phyloP scores from a whole-genome alignment of 768 basidiomycete genomes.

The Suillus weaverae region DNA sequence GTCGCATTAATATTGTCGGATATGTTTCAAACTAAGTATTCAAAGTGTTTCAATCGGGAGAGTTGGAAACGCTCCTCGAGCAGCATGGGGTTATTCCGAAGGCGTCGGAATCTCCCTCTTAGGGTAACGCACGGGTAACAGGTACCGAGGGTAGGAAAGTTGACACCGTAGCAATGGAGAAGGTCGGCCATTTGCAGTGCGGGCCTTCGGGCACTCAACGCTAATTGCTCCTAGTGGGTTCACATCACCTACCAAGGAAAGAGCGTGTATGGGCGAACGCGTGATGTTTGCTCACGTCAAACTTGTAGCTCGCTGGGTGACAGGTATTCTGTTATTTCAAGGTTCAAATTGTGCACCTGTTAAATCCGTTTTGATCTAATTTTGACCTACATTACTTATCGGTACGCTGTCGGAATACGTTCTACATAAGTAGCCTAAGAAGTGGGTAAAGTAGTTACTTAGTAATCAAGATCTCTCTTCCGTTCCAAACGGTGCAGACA shows the following conservation, averaged over 20 bases:
- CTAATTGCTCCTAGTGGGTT: no score
- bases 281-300: no score
- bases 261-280: no score
- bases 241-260: no score
- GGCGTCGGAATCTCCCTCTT: neutral
- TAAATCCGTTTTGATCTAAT: no score
- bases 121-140: neutral
- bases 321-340: no score
- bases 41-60: slow-evolving; percentile 3
- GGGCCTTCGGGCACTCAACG: no score
- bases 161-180: neutral
- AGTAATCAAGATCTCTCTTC: neutral
- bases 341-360: no score
- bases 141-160: neutral
- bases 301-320: no score
- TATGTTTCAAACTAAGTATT: slow-evolving; percentile 4
- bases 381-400: no score
- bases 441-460: neutral
- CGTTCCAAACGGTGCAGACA: neutral
- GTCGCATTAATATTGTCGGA: slow-evolving; percentile 33
- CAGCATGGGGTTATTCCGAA: slow-evolving; percentile 4
- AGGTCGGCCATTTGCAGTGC: no score
- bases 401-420: no score
- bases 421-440: neutral
- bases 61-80: slow-evolving; percentile 1